Percentiles rank a stretch among this genome's conserved stretches.
Conservation (phyloP, 495 filamentous ascomycete genomes). For the Penicillium longicatenatum region DNA sequence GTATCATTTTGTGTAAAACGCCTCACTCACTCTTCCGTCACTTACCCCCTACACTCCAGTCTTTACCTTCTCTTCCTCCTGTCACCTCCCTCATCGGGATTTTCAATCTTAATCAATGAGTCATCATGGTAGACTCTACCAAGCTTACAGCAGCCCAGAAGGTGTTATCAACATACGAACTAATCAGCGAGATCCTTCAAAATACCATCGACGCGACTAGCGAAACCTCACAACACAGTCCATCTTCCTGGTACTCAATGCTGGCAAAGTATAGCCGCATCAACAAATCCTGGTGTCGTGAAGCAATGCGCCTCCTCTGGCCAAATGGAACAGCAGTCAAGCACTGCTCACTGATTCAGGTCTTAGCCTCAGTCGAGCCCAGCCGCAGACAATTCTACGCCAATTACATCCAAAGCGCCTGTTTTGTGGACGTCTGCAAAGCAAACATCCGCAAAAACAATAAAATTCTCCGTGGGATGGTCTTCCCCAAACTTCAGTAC, state of each 20-base stretch:
- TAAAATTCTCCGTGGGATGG: not conserved
- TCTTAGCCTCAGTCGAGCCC: not conserved
- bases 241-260: not conserved
- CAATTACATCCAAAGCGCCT: not conserved
- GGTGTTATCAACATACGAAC: not conserved
- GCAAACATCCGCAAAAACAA: not conserved
- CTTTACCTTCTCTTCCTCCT: not conserved
- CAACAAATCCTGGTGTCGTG: not conserved
- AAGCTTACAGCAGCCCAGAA: not conserved
- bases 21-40: not conserved
- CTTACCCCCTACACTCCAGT: not conserved
- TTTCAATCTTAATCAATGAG: not conserved
- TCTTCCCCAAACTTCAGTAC: not conserved
- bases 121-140: not conserved
- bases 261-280: not conserved
- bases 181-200: not conserved
- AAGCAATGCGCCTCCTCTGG: not conserved
- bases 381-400: not conserved
- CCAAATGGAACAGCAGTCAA: not conserved
- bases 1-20: not conserved
- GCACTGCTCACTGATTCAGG: not conserved
- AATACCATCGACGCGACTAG: not conserved
- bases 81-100: not conserved
- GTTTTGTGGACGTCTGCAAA: not conserved
- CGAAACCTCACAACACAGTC: not conserved